A percentile compares a stretch with the other conserved stretches of the same genome.
Conservation (phyloP, 116 monocot genomes). For the Cymodocea nodosa region DNA sequence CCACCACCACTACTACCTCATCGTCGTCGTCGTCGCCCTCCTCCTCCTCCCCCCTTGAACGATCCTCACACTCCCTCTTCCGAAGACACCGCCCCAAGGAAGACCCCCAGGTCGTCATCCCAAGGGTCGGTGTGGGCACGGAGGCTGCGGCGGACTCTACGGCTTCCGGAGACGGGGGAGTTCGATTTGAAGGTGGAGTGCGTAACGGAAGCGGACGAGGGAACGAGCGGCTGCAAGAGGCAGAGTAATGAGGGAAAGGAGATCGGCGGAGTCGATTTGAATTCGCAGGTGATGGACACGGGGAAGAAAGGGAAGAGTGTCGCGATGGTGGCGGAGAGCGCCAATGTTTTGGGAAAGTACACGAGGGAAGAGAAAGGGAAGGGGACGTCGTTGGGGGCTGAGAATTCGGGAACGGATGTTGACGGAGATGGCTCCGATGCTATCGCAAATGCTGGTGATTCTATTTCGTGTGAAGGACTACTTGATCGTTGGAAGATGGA, state of each 20-base stretch:
- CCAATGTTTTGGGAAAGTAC: neutral
- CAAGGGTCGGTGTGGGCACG: neutral
- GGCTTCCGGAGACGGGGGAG: neutral
- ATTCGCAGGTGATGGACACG: neutral
- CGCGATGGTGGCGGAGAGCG: constrained; percentile 9
- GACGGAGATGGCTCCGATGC: neutral
- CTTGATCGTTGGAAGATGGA: neutral
- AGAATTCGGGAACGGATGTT: neutral
- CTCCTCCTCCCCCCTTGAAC: neutral
- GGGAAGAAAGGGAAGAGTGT: constrained; percentile 22
- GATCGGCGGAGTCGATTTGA: neutral
- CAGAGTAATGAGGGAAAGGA: constrained; percentile 7
- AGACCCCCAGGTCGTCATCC: neutral
- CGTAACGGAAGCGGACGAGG: neutral
- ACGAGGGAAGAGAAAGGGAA: constrained; percentile 14
- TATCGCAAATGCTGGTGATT: neutral
- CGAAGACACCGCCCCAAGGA: neutral
- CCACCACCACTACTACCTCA: too few species aligned
- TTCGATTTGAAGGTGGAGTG: neutral
- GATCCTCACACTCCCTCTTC: neutral
- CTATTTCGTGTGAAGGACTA: neutral
- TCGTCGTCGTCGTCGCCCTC: too few species aligned
- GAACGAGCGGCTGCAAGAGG: neutral
- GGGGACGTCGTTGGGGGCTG: constrained; percentile 4
- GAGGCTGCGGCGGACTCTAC: neutral